phyloP scores from a whole-genome alignment of 2,329 filamentous ascomycete species.

The Colletotrichum noveboracense region DNA sequence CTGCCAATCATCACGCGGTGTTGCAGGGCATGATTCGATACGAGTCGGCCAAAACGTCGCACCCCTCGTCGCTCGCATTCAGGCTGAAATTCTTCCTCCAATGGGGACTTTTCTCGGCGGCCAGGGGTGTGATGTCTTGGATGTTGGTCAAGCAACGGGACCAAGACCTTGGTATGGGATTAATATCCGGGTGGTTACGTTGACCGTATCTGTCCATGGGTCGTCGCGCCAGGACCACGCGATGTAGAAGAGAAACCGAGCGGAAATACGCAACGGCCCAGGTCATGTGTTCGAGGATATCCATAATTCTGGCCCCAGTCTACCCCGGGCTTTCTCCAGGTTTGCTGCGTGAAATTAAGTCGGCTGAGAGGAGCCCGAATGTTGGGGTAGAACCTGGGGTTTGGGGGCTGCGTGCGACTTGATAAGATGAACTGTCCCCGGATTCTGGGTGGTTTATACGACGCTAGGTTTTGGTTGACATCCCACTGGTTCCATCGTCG shows the following conservation, averaged over 20 bases:
- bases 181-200: neutral
- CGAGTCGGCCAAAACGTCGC: neutral
- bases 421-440: constrained; percentile 5
- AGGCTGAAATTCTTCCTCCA: constrained; percentile 19
- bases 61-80: neutral
- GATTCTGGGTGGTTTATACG: neutral
- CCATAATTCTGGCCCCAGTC: neutral
- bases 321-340: neutral
- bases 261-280: neutral
- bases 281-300: neutral
- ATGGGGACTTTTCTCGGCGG: neutral
- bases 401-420: neutral
- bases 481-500: neutral
- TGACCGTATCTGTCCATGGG: neutral
- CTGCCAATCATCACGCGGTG: neutral
- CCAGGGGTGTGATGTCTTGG: neutral
- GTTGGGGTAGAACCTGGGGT: neutral
- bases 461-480: neutral
- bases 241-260: neutral
- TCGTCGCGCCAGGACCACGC: neutral
- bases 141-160: neutral
- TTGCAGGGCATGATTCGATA: constrained; percentile 1
- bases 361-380: neutral
- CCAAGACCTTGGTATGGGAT: neutral
- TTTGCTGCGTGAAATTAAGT: neutral